These are phyloP conservation scores for Puccinia horiana DNA, from an alignment of 1,284 basidiomycete species.

Conservation along the genomic window DNA sequence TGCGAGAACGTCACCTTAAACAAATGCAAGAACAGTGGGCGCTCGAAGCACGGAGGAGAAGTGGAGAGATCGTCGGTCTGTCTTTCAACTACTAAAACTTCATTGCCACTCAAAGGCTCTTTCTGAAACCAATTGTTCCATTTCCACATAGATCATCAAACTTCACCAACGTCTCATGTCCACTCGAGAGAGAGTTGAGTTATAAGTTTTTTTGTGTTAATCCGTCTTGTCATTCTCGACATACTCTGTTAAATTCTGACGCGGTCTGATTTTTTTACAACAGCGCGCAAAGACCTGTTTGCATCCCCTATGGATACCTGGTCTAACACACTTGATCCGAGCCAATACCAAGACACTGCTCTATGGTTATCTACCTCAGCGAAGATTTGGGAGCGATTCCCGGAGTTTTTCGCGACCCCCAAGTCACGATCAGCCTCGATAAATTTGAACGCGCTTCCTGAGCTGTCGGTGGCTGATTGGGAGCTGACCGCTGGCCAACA, in stretches of 20 bases:
- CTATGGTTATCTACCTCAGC: conserved; percentile 41
- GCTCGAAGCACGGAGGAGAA: conserved; percentile 23
- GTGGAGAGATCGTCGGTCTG: conserved; percentile 39
- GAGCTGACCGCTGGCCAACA: conserved; percentile 42
- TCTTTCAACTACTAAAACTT: neutral
- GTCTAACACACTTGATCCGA: conserved; percentile 29
- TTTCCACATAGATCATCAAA: neutral
- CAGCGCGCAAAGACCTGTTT: conserved; percentile 47
- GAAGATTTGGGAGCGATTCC: conserved; percentile 3
- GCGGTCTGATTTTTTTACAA: neutral
- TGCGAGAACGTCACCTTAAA: neutral
- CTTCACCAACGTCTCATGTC: conserved; percentile 30
- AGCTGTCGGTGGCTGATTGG: conserved; percentile 42
- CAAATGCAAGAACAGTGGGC: conserved; percentile 41
- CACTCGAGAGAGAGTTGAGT: conserved; percentile 43
- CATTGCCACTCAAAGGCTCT: neutral
- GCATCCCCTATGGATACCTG: conserved; percentile 33
- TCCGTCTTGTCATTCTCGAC: neutral
- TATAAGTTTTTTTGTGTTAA: neutral
- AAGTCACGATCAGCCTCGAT: neutral
- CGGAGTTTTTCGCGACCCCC: conserved; percentile 29
- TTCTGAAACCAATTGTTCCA: neutral
- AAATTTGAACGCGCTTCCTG: conserved; percentile 9
- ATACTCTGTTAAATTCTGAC: neutral
- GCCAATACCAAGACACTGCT: conserved; percentile 26